A percentile compares a stretch with the other conserved stretches of the same genome.
phyloP scores from a whole-genome alignment of 805 yeast species.

The Kodamaea kakaduensis region DNA sequence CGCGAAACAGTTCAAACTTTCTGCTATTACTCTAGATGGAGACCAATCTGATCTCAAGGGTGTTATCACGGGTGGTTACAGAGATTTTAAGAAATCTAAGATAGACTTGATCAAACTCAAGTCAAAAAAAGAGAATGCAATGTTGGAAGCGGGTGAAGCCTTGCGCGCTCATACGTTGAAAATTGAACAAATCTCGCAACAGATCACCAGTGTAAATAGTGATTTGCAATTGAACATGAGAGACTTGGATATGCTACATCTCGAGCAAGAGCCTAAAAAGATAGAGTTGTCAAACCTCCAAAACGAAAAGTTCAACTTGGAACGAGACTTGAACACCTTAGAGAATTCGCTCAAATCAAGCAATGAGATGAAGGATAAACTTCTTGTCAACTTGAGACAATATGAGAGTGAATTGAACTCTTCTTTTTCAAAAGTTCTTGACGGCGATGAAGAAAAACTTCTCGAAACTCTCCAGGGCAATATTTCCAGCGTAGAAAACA shows the following conservation, averaged over 20 bases:
- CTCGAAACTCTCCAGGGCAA: constrained; percentile 32
- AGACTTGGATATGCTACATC: constrained; percentile 41
- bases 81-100: constrained; percentile 63
- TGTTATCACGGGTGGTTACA: constrained; percentile 82
- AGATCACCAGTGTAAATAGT: constrained; percentile 49
- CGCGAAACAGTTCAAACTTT: constrained; percentile 56
- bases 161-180: constrained; percentile 35
- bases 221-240: constrained; percentile 32
- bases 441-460: constrained; percentile 44
- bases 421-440: constrained; percentile 51
- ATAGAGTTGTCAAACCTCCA: constrained; percentile 39
- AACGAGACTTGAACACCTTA: constrained; percentile 41
- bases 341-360: constrained; percentile 33
- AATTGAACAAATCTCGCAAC: constrained; percentile 45
- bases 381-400: constrained; percentile 38
- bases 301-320: constrained; percentile 37
- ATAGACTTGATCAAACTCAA: constrained; percentile 64
- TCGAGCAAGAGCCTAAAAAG: constrained; percentile 41
- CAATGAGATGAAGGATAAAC: constrained; percentile 28
- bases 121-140: constrained; percentile 48
- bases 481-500: constrained; percentile 36
- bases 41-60: constrained; percentile 85
- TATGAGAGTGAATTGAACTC: constrained; percentile 48
- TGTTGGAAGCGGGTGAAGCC: constrained; percentile 35
- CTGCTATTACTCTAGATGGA: constrained; percentile 87